These are phyloP conservation scores for Rutidosis leptorrhynchoides DNA, from an alignment of 129 eudicot genomes.

Conservation along the genomic window DNA sequence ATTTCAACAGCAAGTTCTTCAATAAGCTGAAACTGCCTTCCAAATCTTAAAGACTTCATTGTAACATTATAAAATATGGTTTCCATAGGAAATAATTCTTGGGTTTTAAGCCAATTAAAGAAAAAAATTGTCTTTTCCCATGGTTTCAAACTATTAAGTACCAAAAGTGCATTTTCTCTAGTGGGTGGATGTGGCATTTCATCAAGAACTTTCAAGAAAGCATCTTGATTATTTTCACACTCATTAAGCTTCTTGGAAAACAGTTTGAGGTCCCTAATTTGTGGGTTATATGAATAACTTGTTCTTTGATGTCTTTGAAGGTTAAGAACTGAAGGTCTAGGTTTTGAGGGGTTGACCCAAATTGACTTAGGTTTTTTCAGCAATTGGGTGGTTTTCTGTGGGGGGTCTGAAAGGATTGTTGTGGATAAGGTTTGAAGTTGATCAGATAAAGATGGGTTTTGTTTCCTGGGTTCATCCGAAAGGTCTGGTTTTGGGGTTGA, in stretches of 20 bases:
- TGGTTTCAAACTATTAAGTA: constrained; percentile 50
- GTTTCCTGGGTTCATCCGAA: constrained; percentile 36
- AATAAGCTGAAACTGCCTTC: constrained; percentile 63
- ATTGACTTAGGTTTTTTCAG: constrained; percentile 46
- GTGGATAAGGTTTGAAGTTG: constrained; percentile 61
- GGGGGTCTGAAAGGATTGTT: constrained; percentile 43
- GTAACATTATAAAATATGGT: constrained; percentile 61
- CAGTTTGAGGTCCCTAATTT: constrained; percentile 50
- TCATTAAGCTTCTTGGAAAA: constrained; percentile 59
- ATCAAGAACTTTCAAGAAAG: constrained; percentile 43
- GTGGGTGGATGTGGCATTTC: constrained; percentile 49
- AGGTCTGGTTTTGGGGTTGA: constrained; percentile 36
- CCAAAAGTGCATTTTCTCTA: constrained; percentile 56
- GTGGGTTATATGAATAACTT: constrained; percentile 41
- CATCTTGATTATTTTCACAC: constrained; percentile 37
- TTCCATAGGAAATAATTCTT: constrained; percentile 55
- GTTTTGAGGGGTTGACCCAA: constrained; percentile 68
- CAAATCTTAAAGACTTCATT: constrained; percentile 66
- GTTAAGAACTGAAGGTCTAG: constrained; percentile 57
- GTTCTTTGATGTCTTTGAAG: constrained; percentile 54
- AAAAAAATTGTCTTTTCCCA: constrained; percentile 56
- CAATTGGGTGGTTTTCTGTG: constrained; percentile 34
- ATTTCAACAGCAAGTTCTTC: constrained; percentile 61
- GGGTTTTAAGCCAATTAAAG: constrained; percentile 62
- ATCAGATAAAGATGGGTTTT: constrained; percentile 58